A percentile compares a stretch with the other conserved stretches of the same genome.
These are phyloP conservation scores for Pseudognaphalium luteoalbum DNA, from an alignment of 129 eudicot genomes.

Conservation along the genomic window DNA sequence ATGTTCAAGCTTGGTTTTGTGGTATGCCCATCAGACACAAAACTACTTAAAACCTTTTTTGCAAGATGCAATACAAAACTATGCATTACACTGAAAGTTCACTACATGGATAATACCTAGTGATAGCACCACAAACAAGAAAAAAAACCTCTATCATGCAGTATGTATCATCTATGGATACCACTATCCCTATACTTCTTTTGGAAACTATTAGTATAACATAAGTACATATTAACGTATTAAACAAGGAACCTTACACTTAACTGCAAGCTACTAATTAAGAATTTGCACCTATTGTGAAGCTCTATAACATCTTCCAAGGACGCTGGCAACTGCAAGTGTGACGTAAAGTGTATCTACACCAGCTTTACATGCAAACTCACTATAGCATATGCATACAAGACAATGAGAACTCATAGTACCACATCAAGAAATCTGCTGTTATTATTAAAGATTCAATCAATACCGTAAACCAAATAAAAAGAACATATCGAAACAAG, in stretches of 20 bases:
- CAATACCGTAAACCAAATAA: background rate
- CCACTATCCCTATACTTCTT: background rate
- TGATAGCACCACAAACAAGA: background rate
- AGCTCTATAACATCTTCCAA: conserved; percentile 35
- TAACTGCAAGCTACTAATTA: background rate
- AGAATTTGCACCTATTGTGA: background rate
- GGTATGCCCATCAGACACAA: background rate
- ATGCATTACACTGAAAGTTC: background rate
- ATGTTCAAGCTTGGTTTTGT: background rate
- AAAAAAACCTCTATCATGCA: background rate
- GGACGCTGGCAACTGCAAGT: conserved; percentile 59
- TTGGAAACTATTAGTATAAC: background rate
- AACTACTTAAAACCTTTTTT: too few species aligned
- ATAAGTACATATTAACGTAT: background rate
- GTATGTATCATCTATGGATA: background rate
- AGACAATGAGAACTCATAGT: conserved; percentile 7
- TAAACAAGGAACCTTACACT: background rate
- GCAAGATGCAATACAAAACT: too few species aligned
- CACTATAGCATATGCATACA: conserved; percentile 25
- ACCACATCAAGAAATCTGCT: conserved; percentile 5
- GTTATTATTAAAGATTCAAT: conserved; percentile 8
- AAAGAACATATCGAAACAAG: conserved; percentile 18
- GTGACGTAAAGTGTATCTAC: conserved; percentile 51
- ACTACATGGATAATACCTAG: background rate
- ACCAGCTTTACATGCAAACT: conserved; percentile 47